Conservation (phyloP, 352 stramenopile genomes). For the Phytophthora foliorum region DNA sequence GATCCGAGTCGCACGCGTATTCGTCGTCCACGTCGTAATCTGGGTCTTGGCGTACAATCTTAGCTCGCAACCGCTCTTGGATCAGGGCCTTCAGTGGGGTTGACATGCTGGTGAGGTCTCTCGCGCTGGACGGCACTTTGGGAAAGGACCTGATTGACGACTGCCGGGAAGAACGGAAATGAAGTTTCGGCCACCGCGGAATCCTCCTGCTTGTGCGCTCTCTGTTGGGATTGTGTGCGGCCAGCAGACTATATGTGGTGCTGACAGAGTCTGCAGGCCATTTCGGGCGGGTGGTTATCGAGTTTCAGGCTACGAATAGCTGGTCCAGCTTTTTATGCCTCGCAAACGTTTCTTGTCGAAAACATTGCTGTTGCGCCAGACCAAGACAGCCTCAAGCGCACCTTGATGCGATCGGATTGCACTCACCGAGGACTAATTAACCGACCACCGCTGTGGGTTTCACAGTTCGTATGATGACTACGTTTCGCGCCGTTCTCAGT, state of each 20-base stretch:
- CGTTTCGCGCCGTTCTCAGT: slow-evolving; percentile 4
- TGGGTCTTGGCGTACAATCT: slow-evolving; percentile 58
- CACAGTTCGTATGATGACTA: slow-evolving; percentile 14
- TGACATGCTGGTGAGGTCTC: slow-evolving; percentile 40
- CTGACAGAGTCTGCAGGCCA: slow-evolving; percentile 7
- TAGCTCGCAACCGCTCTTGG: slow-evolving; percentile 74
- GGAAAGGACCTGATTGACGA: slow-evolving; percentile 6
- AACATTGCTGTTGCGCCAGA: neutral
- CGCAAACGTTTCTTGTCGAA: neutral
- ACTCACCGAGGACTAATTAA: slow-evolving; percentile 10
- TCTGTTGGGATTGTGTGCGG: slow-evolving; percentile 1
- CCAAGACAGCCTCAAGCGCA: too few species aligned
- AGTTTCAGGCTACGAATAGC: slow-evolving; percentile 3
- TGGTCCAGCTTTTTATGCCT: neutral
- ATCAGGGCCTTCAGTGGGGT: slow-evolving; percentile 79
- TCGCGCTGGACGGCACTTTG: neutral
- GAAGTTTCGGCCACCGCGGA: slow-evolving; percentile 4
- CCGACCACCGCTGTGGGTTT: slow-evolving; percentile 4
- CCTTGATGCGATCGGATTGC: neutral
- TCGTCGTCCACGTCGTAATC: slow-evolving; percentile 33
- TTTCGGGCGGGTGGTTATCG: slow-evolving; percentile 28
- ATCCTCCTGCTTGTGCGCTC: slow-evolving; percentile 4
- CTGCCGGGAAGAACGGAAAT: slow-evolving; percentile 37
- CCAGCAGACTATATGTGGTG: slow-evolving; percentile 11
- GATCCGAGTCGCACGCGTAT: slow-evolving; percentile 27